Percentiles rank a stretch among this genome's conserved stretches.
Evolutionary conservation across 148 eudicot species (phyloP).

Genomic region (Cornus florida): DNA sequence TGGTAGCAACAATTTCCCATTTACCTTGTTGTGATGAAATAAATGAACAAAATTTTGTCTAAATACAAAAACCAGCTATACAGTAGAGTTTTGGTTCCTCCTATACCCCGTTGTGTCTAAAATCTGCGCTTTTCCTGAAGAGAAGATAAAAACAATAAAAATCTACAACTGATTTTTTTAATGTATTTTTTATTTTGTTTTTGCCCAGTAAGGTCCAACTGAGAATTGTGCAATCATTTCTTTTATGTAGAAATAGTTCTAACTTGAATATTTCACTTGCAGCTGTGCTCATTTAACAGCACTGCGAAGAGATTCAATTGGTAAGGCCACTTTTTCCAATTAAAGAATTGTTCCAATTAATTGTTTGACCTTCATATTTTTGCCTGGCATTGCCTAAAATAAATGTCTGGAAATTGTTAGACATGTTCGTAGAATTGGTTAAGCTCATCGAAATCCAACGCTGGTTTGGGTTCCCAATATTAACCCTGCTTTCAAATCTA

Average conservation of each 20-base stretch:
- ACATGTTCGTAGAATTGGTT: not conserved
- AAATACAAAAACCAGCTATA: not conserved
- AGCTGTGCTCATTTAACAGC: slow-evolving; percentile 97
- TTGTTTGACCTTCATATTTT: not conserved
- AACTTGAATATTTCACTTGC: slow-evolving; percentile 32
- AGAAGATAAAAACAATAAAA: too few relatives aligned
- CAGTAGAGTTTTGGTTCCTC: slow-evolving; percentile 3
- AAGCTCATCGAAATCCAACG: not conserved
- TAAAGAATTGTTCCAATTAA: not conserved
- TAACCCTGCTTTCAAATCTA: not conserved
- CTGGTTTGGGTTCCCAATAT: not conserved
- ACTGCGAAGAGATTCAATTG: slow-evolving; percentile 92
- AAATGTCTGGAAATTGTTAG: not conserved
- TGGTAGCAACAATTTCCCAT: not conserved
- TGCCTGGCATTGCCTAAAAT: not conserved
- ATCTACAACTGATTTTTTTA: too few relatives aligned
- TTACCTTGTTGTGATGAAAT: not conserved
- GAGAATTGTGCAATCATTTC: not conserved
- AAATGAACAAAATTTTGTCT: not conserved
- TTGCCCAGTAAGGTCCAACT: too few relatives aligned
- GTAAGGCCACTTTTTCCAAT: slow-evolving; percentile 37
- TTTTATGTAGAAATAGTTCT: not conserved
- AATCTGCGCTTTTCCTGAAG: not conserved
- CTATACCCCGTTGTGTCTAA: not conserved
- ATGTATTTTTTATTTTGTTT: too few relatives aligned